Evolutionary conservation across 164 flowering plant species (phyloP).

Genomic region (Annona cherimola): DNA sequence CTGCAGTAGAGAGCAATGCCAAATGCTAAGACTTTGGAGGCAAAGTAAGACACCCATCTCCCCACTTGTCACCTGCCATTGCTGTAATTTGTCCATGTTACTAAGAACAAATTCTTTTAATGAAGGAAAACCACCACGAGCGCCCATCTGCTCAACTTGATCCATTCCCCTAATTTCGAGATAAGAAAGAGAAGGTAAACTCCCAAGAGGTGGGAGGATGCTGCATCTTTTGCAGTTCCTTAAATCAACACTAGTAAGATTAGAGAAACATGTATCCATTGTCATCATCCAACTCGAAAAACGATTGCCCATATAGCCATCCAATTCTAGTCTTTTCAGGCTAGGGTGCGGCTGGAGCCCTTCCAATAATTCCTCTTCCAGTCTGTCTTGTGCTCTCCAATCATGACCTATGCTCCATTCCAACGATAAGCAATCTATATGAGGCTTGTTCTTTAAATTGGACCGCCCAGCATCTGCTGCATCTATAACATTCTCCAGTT

Average conservation of each 20-base stretch:
- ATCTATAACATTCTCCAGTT: slow-evolving; percentile 37
- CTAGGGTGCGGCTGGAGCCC: slow-evolving; percentile 22
- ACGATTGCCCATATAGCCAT: slow-evolving; percentile 11
- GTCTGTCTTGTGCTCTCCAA: not conserved
- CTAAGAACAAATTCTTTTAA: too few species aligned
- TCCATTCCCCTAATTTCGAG: slow-evolving; percentile 2
- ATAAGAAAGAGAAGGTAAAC: slow-evolving; percentile 10
- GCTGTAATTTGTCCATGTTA: too few species aligned
- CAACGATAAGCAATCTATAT: slow-evolving; percentile 20
- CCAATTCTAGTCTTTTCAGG: slow-evolving; percentile 19
- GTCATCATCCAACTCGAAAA: slow-evolving; percentile 39
- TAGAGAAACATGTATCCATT: slow-evolving; percentile 16
- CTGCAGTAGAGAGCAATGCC: too few species aligned
- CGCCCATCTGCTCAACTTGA: not conserved
- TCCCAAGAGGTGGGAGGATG: slow-evolving; percentile 16
- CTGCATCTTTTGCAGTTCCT: slow-evolving; percentile 6
- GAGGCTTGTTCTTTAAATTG: slow-evolving; percentile 17
- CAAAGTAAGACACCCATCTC: too few species aligned
- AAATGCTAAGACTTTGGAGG: too few species aligned
- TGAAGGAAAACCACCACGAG: slow-evolving; percentile 1
- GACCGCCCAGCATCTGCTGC: slow-evolving; percentile 30
- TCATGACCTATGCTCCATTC: slow-evolving; percentile 19
- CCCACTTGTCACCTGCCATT: too few species aligned
- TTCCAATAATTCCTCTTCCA: not conserved
- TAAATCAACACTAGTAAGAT: slow-evolving; percentile 9